Evolutionary conservation across 2,329 filamentous ascomycete species (phyloP), one percentile per base, ranked within the genome.

Genomic region (Beauveria pseudobassiana): DNA sequence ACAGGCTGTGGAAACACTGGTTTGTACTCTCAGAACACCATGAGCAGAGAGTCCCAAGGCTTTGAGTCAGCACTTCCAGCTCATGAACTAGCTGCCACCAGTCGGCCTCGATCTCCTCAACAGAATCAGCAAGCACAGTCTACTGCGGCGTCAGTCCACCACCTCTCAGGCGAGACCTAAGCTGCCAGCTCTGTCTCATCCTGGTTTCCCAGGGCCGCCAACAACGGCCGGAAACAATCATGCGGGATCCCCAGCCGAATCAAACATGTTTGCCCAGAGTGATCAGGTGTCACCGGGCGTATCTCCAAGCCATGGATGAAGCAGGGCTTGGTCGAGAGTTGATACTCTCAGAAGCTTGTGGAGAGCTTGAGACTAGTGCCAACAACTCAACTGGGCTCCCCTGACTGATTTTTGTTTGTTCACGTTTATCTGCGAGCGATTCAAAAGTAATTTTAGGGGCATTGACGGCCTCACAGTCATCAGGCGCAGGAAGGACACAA

Each of bases 21-120:
- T 20, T 82, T 92, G 65, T 96, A 91, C 71, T 82, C 86, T 9
- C 87, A 91, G 65, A 82, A 84, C 59, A 82, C 78, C 63, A 89
- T 96, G 78, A 95, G n/a, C 89, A 3, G 91, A 96, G 73, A 96
- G 90, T 66, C 91, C 92, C 0, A 96, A 93, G 70, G 88, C 92
- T 4, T 78, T 96, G 46, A 92, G 87, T 63, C 89, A n/a, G 81
- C 81, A 20, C 78, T 74, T 30, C 68, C 80, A 71, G 70, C 80
- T 22, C 78, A 87, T 55, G 84, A 85, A 65, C 74, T 81, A 18
- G 73, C 76, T 56, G 76, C 72, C 34, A 74, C 82, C 42, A 69
- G 77, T 48, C 80, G 85, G 62, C 85, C 87, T 65, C 80, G 84
- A 60, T 89, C 86, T 38, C 86, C 87, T 9, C 80, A 86, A 28